Conservation (phyloP, 2,329 filamentous ascomycete genomes). For the Fusarium circinatum region DNA sequence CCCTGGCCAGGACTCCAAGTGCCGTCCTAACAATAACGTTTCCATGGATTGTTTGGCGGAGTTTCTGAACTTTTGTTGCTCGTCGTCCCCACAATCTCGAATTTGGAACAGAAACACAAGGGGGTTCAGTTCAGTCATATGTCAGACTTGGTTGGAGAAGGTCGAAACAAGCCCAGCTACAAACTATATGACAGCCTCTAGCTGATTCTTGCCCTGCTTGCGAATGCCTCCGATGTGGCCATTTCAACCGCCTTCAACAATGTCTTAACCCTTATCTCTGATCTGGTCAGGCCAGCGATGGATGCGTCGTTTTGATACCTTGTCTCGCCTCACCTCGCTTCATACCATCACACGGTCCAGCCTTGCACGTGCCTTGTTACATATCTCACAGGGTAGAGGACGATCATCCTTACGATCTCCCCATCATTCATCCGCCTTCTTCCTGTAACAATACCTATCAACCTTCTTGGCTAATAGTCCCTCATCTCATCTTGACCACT, state of each 20-base stretch:
- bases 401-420: conserved; percentile 41
- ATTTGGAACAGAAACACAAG: conserved; percentile 28
- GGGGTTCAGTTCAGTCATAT: conserved; percentile 8
- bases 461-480: conserved; percentile 15
- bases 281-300: conserved; percentile 4
- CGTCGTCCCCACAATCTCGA: conserved; percentile 28
- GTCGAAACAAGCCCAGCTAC: conserved; percentile 24
- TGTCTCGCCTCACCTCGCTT: conserved; percentile 34
- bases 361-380: conserved; percentile 24
- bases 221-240: conserved; percentile 2
- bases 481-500: conserved; percentile 37
- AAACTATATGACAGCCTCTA: background rate
- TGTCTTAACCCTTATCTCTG: conserved; percentile 20
- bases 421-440: conserved; percentile 31
- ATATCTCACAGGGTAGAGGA: conserved; percentile 40
- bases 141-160: conserved; percentile 11
- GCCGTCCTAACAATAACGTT: conserved; percentile 20
- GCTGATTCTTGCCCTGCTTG: background rate
- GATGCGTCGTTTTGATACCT: conserved; percentile 14
- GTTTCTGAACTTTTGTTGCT: conserved; percentile 11
- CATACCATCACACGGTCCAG: conserved; percentile 20
- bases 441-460: conserved; percentile 7
- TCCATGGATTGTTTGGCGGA: conserved; percentile 20
- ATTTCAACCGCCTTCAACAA: background rate
- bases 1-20: conserved; percentile 28